Conservation (phyloP, 257 asterid species). For the Plectranthus barbatus region DNA sequence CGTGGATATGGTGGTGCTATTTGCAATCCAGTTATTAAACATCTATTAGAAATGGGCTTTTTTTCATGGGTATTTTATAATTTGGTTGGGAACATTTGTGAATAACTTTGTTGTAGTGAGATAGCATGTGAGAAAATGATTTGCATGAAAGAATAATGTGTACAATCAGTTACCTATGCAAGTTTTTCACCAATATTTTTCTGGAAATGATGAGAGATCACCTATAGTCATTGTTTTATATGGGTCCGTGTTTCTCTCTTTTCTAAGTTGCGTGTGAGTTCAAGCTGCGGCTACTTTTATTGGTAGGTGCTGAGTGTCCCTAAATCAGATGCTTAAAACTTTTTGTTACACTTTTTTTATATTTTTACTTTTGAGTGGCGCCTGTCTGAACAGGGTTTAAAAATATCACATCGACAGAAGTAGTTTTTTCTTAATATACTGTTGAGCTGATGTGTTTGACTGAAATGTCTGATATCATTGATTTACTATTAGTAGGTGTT, state of each 20-base stretch:
- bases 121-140: neutral
- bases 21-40: neutral
- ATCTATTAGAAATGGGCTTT: neutral
- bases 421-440: neutral
- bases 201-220: neutral
- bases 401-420: neutral
- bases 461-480: slow-evolving; percentile 2
- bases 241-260: neutral
- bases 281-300: neutral
- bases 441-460: neutral
- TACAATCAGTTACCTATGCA: neutral
- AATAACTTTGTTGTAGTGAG: neutral
- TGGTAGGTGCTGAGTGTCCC: neutral
- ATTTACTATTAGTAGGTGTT: neutral
- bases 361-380: neutral
- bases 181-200: neutral
- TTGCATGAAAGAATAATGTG: neutral
- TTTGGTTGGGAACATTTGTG: neutral
- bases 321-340: neutral
- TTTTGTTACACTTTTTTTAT: neutral
- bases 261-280: neutral
- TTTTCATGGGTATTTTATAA: neutral
- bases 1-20: neutral
- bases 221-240: neutral
- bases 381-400: neutral